Base-by-base conservation (phyloP, 768 basidiomycete species). In the Sarcomyxa edulis region DNA sequence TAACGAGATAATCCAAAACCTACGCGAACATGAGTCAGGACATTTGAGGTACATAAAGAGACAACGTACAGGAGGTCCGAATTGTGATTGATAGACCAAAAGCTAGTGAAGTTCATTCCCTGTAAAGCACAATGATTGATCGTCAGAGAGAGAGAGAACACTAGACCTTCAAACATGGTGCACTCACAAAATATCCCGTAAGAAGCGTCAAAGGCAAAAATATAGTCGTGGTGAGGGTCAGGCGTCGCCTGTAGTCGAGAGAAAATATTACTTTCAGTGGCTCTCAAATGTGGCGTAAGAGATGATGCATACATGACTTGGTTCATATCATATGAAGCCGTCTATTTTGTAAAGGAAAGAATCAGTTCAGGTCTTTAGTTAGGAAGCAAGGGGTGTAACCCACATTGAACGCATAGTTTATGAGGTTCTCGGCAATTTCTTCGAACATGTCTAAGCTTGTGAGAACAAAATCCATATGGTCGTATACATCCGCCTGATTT, bases 371-470 rank as follows among this genome's bases (percentile, higher is more conserved):
- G 11, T 20, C n/a, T 23, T 14, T 14, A 35, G 37, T 26, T 19
- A 33, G 27, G 39, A 34, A 24, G 18, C 34, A 35, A 36, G 52
- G 51, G 5, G 20, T 6, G 23, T 6, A 3, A 53, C 56, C 30
- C 41, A 82, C 80, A 54, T 84, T 84, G 65, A 84, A 84, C 4
- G 80, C 76, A 55, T 77, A 84, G 40, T 77, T 71, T 44, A 84
- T 80, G 41, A 83, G 50, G 46, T 82, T 84, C 53, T 84, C 79
- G 12, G 76, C 66, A 32, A 82, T 72, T 6, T 67, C 74, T 6
- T 74, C 65, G 47, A 83, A 83, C 71, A 82, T 80, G 45, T 85
- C 83, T 37, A 86, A 51, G 43, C 72, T 79, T 6, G 69, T 62
- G 33, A 86, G 55, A 9, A 77, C 74, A 49, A 77, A 81, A 42